These are phyloP conservation scores for Escallonia rubra DNA, from an alignment of 129 eudicot species.

Conservation along the genomic window DNA sequence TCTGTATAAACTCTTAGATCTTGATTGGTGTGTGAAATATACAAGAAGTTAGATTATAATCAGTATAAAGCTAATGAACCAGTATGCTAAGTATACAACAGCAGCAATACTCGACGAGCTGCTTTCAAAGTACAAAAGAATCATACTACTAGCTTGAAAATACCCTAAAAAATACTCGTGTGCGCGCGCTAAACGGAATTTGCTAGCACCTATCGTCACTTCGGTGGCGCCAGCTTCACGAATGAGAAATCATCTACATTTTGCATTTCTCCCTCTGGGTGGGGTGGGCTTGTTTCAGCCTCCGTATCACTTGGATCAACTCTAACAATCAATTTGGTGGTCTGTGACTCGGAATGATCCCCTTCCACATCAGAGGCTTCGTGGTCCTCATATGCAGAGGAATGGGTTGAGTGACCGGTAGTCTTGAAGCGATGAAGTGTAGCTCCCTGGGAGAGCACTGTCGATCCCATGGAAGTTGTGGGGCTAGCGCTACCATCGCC, in stretches of 20 bases:
- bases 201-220: constrained; percentile 1
- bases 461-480: constrained; percentile 30
- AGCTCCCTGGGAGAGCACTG: constrained; percentile 25
- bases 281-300: constrained; percentile 23
- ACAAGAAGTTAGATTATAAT: too few relatives aligned
- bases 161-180: too few relatives aligned
- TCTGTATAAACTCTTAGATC: too few relatives aligned
- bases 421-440: constrained; percentile 61
- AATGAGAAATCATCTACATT: constrained; percentile 62
- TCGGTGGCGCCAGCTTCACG: constrained; percentile 34
- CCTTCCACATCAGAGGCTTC: constrained; percentile 45
- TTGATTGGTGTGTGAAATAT: too few relatives aligned
- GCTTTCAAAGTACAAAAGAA: too few relatives aligned
- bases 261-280: constrained; percentile 18
- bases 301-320: constrained; percentile 24
- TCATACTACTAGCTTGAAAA: too few relatives aligned
- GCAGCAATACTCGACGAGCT: too few relatives aligned
- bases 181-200: too few relatives aligned
- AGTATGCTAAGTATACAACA: too few relatives aligned
- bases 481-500: constrained; percentile 40
- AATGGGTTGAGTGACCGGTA: constrained; percentile 54
- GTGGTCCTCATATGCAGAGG: constrained; percentile 23
- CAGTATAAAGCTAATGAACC: too few relatives aligned
- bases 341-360: constrained; percentile 36
- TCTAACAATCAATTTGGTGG: constrained; percentile 31